A percentile compares a stretch with the other conserved stretches of the same genome.
Conservation (phyloP, 139 green algal genomes). For the Chlorokybus atmophyticus region DNA sequence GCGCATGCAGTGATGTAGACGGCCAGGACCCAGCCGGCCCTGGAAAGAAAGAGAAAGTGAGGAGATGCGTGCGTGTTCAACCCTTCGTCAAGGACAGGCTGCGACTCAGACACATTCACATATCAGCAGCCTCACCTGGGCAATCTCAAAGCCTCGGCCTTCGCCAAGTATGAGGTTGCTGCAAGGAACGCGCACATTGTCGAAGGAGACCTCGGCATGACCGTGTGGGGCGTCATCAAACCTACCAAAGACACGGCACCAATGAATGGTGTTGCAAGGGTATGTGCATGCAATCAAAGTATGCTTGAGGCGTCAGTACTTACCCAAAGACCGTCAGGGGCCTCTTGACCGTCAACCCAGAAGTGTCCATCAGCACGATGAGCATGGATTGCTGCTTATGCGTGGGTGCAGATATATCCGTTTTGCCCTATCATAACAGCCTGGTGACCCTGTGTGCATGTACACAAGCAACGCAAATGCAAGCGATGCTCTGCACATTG, state of each 20-base stretch:
- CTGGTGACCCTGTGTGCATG: slow-evolving; percentile 46
- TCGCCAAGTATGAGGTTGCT: slow-evolving; percentile 48
- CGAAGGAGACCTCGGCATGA: slow-evolving; percentile 80
- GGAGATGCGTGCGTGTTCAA: too few species aligned
- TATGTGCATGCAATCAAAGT: too few species aligned
- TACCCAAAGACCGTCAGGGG: slow-evolving; percentile 63
- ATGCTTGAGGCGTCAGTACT: too few species aligned
- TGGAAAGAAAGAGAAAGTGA: neutral
- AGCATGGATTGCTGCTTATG: slow-evolving; percentile 90
- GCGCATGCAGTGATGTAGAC: slow-evolving; percentile 99
- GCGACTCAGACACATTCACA: too few species aligned
- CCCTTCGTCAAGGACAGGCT: too few species aligned
- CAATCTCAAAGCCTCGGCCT: slow-evolving; percentile 94
- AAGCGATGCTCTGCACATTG: too few species aligned
- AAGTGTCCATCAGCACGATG: slow-evolving; percentile 68
- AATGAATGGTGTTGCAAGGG: too few species aligned
- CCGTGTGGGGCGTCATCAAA: slow-evolving; percentile 90
- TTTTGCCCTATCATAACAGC: slow-evolving; percentile 5
- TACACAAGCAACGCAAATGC: too few species aligned
- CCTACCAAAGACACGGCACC: too few species aligned
- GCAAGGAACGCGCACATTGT: slow-evolving; percentile 51
- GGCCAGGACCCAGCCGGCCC: slow-evolving; percentile 77
- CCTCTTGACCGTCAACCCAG: slow-evolving; percentile 48
- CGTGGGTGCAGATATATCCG: slow-evolving; percentile 5
- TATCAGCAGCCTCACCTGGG: too few species aligned